These are phyloP conservation scores for Pterocarpus macrocarpus DNA, from an alignment of 306 rosid species.

Conservation along the genomic window DNA sequence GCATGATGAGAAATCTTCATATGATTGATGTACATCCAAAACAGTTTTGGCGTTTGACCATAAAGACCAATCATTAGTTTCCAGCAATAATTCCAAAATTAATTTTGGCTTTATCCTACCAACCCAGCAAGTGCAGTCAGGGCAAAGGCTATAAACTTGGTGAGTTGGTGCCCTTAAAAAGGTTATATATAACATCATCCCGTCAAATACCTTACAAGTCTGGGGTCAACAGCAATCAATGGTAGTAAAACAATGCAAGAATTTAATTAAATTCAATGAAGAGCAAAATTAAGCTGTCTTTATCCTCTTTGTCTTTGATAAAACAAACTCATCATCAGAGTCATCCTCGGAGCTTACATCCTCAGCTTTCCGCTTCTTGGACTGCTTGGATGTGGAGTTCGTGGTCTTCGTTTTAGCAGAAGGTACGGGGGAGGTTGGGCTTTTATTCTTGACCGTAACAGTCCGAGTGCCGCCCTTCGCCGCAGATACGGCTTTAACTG, in stretches of 20 bases:
- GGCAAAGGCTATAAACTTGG: not conserved
- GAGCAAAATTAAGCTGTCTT: slow-evolving; percentile 53
- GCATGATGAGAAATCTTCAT: no score
- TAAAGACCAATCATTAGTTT: no score
- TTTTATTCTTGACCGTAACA: slow-evolving; percentile 58
- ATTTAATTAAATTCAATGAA: not conserved
- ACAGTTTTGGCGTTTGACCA: not conserved
- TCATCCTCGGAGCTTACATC: slow-evolving; percentile 60
- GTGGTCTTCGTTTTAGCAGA: slow-evolving; percentile 54
- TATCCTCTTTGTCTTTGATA: slow-evolving; percentile 51
- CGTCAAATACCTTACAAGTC: slow-evolving; percentile 30
- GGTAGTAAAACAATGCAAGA: slow-evolving; percentile 15
- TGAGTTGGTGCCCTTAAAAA: not conserved
- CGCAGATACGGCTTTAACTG: slow-evolving; percentile 50
- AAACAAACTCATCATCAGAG: slow-evolving; percentile 55
- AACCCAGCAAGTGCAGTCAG: not conserved
- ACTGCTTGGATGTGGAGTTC: slow-evolving; percentile 54
- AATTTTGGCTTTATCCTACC: not conserved
- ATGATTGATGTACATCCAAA: no score
- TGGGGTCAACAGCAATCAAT: slow-evolving; percentile 3
- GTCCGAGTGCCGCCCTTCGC: slow-evolving; percentile 55
- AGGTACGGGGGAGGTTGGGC: slow-evolving; percentile 46
- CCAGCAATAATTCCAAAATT: not conserved
- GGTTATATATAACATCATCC: slow-evolving; percentile 14
- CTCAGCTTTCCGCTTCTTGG: slow-evolving; percentile 66